phyloP scores from a whole-genome alignment of 2,329 filamentous ascomycete genomes.

The Magnaporthales sp. region DNA sequence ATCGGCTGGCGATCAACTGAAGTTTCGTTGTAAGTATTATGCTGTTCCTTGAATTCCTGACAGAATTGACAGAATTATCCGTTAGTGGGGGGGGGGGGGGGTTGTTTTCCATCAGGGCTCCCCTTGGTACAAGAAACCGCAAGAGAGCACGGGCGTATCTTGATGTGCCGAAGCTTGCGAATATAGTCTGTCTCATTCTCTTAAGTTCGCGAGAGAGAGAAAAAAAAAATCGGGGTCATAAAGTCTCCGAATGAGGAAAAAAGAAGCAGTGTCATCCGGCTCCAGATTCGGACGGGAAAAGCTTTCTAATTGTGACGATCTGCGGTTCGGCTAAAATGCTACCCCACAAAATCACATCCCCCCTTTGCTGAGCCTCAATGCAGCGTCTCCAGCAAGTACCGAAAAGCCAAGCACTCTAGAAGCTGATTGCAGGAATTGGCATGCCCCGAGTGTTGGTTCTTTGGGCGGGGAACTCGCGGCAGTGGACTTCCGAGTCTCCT shows the following conservation, averaged over 20 bases:
- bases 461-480: background rate
- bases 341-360: background rate
- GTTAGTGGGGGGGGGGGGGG: background rate
- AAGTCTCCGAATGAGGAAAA: background rate
- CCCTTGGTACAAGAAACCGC: no score
- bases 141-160: background rate
- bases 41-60: background rate
- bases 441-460: background rate
- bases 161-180: background rate
- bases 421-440: background rate
- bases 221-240: no score
- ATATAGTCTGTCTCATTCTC: background rate
- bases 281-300: background rate
- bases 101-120: background rate
- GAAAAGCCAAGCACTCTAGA: background rate
- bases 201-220: no score
- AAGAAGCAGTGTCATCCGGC: background rate
- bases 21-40: background rate
- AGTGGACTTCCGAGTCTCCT: background rate
- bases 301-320: background rate
- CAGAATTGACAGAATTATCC: background rate
- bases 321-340: background rate
- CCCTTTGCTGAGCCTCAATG: background rate
- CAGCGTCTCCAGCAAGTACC: background rate
- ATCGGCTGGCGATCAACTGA: background rate